Percentiles rank a stretch among this genome's conserved stretches.
phyloP scores from a whole-genome alignment of 1,284 basidiomycete genomes.

The Moniliophthora roreri region DNA sequence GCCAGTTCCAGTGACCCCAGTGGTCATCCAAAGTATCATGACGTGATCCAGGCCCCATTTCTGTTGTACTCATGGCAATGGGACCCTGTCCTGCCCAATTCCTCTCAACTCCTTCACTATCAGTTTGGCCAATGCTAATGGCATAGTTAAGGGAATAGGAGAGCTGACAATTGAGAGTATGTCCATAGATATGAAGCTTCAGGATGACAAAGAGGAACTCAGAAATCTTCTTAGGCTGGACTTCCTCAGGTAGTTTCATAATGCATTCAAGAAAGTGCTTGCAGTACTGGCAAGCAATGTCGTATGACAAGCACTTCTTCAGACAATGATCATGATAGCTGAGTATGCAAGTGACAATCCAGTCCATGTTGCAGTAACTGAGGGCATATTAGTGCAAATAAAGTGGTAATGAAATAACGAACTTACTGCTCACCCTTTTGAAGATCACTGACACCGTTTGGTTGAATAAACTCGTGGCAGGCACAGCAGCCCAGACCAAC shows the following conservation, averaged over 20 bases:
- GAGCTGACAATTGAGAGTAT: conserved; percentile 21
- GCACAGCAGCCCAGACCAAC: conserved; percentile 21
- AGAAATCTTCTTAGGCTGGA: conserved; percentile 5
- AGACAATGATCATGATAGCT: not conserved
- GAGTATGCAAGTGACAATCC: conserved; percentile 15
- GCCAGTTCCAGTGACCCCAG: conserved; percentile 28
- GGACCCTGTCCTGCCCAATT: conserved; percentile 13
- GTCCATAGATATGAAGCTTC: conserved; percentile 26
- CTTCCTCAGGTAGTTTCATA: conserved; percentile 8
- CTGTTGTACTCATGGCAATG: conserved; percentile 20
- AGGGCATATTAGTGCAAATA: conserved; percentile 11
- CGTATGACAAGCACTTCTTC: conserved; percentile 19
- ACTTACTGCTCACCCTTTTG: conserved; percentile 26
- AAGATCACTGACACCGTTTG: conserved; percentile 16
- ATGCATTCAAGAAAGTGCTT: conserved; percentile 17
- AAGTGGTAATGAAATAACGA: not conserved
- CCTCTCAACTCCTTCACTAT: conserved; percentile 29
- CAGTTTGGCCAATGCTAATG: conserved; percentile 20
- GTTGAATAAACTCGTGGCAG: conserved; percentile 20
- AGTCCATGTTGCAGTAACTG: conserved; percentile 29
- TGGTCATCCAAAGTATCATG: conserved; percentile 28
- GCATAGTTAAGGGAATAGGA: conserved; percentile 25
- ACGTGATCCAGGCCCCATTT: conserved; percentile 26
- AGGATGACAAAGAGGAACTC: conserved; percentile 15
- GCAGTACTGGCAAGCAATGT: conserved; percentile 24